A percentile compares a stretch with the other conserved stretches of the same genome.
These are phyloP conservation scores for Nowakowskiella sp. DNA, from an alignment of 192 early-diverging fungal species.

Conservation along the genomic window DNA sequence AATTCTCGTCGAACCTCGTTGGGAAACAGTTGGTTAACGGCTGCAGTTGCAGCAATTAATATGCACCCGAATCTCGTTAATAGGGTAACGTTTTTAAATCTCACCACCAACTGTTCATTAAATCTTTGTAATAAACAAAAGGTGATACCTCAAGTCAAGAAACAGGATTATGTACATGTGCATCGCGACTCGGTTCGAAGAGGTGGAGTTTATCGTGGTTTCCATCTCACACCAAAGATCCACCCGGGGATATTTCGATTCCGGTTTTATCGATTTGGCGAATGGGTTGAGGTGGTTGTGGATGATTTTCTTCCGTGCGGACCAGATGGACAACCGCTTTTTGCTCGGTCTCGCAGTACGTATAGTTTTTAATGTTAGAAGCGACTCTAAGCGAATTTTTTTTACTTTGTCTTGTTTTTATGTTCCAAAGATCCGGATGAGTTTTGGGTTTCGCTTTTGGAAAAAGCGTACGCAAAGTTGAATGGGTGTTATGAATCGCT, in stretches of 20 bases:
- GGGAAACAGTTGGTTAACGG: conserved; percentile 15
- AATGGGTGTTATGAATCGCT: conserved; percentile 31
- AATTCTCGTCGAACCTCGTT: not conserved
- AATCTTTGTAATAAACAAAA: too few species aligned
- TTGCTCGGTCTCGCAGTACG: conserved; percentile 27
- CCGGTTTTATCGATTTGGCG: conserved; percentile 38
- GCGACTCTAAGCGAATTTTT: not conserved
- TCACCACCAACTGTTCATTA: too few species aligned
- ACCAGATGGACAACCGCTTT: conserved; percentile 22
- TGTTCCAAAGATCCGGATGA: conserved; percentile 22
- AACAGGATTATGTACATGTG: conserved; percentile 24
- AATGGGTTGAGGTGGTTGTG: conserved; percentile 44
- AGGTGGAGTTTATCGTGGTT: conserved; percentile 20
- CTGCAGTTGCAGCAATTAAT: conserved; percentile 18
- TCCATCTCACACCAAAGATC: conserved; percentile 24
- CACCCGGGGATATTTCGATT: conserved; percentile 39
- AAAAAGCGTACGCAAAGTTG: conserved; percentile 48
- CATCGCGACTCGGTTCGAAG: conserved; percentile 3
- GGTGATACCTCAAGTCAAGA: conserved; percentile 11
- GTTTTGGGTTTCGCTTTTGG: conserved; percentile 40
- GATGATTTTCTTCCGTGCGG: conserved; percentile 42
- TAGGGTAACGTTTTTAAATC: too few species aligned
- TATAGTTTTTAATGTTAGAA: not conserved
- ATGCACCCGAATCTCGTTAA: conserved; percentile 17
- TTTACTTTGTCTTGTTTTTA: not conserved